These are phyloP conservation scores for Cairneyella variabilis DNA, from an alignment of 495 filamentous ascomycete species.

Conservation along the genomic window DNA sequence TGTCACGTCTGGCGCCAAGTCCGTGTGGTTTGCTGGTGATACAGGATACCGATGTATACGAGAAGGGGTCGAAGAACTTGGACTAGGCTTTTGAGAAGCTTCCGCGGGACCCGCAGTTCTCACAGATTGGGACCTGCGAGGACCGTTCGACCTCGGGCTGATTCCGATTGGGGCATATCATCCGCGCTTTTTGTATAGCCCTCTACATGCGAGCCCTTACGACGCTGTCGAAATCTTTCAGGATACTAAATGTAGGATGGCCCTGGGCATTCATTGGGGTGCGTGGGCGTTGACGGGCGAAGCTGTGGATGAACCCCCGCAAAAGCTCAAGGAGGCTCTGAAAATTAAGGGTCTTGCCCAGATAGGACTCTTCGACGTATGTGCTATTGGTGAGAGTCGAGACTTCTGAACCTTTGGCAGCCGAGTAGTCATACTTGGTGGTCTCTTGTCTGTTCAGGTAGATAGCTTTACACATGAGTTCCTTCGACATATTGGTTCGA, in stretches of 20 bases:
- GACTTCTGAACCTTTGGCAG: too few species aligned
- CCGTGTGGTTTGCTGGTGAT: conserved; percentile 73
- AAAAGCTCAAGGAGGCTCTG: conserved; percentile 71
- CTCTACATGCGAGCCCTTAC: conserved; percentile 84
- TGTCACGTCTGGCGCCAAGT: conserved; percentile 68
- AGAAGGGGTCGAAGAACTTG: conserved; percentile 66
- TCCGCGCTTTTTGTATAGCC: conserved; percentile 69
- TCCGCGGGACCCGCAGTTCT: conserved; percentile 81
- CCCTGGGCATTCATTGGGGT: conserved; percentile 92
- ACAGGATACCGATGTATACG: conserved; percentile 82
- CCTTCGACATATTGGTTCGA: too few species aligned
- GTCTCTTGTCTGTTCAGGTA: too few species aligned
- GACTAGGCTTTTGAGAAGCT: conserved; percentile 59
- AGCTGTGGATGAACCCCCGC: conserved; percentile 79
- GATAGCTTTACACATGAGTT: too few species aligned
- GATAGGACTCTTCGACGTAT: conserved; percentile 80
- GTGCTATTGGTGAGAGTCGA: conserved; percentile 81
- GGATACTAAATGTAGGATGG: conserved; percentile 78
- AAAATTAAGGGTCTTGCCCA: conserved; percentile 63
- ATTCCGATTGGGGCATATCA: conserved; percentile 94
- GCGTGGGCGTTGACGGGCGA: conserved; percentile 89
- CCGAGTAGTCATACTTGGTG: neutral
- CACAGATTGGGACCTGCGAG: conserved; percentile 77
- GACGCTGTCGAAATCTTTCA: conserved; percentile 88
- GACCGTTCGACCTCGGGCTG: conserved; percentile 87